Percentiles rank a stretch among this genome's conserved stretches.
phyloP scores from a whole-genome alignment of 1,284 basidiomycete genomes.

The Ustilago xerochloae region DNA sequence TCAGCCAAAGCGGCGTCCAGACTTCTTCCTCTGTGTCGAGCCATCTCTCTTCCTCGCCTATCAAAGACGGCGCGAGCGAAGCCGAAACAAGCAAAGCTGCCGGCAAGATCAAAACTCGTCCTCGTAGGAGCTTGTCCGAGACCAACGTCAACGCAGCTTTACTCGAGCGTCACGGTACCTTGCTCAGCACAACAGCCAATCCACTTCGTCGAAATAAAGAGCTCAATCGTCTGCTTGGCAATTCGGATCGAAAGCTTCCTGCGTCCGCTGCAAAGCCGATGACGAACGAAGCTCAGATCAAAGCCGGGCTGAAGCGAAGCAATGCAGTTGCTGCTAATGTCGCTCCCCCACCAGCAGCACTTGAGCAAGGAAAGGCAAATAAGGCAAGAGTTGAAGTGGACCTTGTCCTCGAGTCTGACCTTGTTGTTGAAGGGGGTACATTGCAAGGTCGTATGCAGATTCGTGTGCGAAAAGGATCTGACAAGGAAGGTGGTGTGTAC shows the following conservation, averaged over 20 bases:
- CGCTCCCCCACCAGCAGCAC: slow-evolving; percentile 35
- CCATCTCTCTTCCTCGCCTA: slow-evolving; percentile 5
- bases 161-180: slow-evolving; percentile 55
- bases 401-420: slow-evolving; percentile 80
- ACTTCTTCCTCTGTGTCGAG: slow-evolving; percentile 1
- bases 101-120: slow-evolving; percentile 30
- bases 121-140: slow-evolving; percentile 37
- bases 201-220: slow-evolving; percentile 56
- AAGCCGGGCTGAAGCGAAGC: slow-evolving; percentile 23
- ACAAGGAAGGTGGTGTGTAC: slow-evolving; percentile 72
- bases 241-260: slow-evolving; percentile 46
- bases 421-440: slow-evolving; percentile 83
- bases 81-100: not conserved
- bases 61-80: not conserved
- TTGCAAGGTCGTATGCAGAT: slow-evolving; percentile 81
- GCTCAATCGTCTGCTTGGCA: slow-evolving; percentile 55
- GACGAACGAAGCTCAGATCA: slow-evolving; percentile 3
- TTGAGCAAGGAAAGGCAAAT: slow-evolving; percentile 59
- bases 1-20: slow-evolving; percentile 15
- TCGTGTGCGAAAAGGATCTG: slow-evolving; percentile 74
- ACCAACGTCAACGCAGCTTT: slow-evolving; percentile 22
- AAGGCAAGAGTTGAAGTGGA: slow-evolving; percentile 86
- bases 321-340: slow-evolving; percentile 24
- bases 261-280: slow-evolving; percentile 26
- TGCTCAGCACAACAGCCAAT: slow-evolving; percentile 53